These are phyloP conservation scores for Russula ochroleuca DNA, from an alignment of 768 basidiomycete species.

Conservation along the genomic window DNA sequence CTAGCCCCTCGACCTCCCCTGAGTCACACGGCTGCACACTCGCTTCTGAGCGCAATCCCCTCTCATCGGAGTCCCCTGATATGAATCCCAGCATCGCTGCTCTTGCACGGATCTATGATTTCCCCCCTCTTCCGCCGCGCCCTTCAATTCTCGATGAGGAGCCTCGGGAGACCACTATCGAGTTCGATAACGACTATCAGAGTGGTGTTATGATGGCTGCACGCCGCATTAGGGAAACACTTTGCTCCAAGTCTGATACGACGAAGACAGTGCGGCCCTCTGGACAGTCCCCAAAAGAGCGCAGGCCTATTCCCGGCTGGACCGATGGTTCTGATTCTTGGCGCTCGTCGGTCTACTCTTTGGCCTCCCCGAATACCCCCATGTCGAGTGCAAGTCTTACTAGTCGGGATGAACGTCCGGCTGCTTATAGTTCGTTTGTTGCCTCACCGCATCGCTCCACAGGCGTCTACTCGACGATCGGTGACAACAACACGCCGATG, in stretches of 20 bases:
- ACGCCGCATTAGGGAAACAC: constrained; percentile 47
- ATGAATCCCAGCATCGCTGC: constrained; percentile 35
- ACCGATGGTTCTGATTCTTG: constrained; percentile 62
- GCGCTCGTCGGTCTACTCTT: constrained; percentile 60
- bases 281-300: constrained; percentile 33
- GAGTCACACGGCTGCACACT: constrained; percentile 23
- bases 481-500: constrained; percentile 31
- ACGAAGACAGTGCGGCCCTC: constrained; percentile 30
- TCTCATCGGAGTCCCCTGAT: constrained; percentile 24
- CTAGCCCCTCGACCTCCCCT: constrained; percentile 30
- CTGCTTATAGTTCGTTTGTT: constrained; percentile 44
- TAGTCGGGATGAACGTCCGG: constrained; percentile 35
- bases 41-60: constrained; percentile 20
- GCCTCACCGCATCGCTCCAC: constrained; percentile 48
- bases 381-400: constrained; percentile 26
- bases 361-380: constrained; percentile 40
- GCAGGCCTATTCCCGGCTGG: constrained; percentile 58
- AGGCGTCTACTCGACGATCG: constrained; percentile 48
- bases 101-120: constrained; percentile 41
- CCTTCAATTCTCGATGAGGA: constrained; percentile 41
- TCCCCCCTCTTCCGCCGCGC: constrained; percentile 53
- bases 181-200: constrained; percentile 41
- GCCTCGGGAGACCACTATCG: constrained; percentile 20
- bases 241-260: constrained; percentile 40
- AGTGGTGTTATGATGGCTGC: constrained; percentile 69